Percentiles rank a stretch among this genome's conserved stretches.
Evolutionary conservation across 2,329 filamentous ascomycete species (phyloP).

Genomic region (Fusarium paranaense): DNA sequence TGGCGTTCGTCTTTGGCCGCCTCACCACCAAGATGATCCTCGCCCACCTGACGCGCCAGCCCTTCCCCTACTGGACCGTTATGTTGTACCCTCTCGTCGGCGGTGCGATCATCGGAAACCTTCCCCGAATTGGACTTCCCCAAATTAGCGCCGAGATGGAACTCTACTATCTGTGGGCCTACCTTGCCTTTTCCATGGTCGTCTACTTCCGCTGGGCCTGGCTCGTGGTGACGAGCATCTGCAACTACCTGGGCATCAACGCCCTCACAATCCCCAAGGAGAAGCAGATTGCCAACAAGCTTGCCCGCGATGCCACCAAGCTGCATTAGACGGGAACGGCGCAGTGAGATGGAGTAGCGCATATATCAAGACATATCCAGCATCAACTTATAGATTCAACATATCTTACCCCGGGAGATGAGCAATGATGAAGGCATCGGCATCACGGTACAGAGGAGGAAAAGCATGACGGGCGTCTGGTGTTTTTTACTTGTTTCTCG

Average conservation of each 20-base stretch:
- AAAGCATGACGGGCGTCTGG: constrained; percentile 45
- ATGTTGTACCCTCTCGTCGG: constrained; percentile 89
- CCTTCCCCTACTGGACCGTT: constrained; percentile 96
- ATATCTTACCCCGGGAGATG: constrained; percentile 20
- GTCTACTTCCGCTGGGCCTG: constrained; percentile 95
- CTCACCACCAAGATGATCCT: constrained; percentile 99
- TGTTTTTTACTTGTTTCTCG: constrained; percentile 36
- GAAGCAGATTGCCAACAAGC: constrained; percentile 68
- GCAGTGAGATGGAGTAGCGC: constrained; percentile 7
- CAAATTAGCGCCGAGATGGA: constrained; percentile 75
- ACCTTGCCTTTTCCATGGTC: constrained; percentile 84
- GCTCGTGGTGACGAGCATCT: constrained; percentile 91
- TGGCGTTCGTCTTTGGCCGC: constrained; percentile 97
- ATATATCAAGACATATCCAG: constrained; percentile 22
- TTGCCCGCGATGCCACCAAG: constrained; percentile 54
- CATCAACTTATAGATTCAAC: constrained; percentile 32
- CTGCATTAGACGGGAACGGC: constrained; percentile 42
- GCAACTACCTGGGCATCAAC: constrained; percentile 91
- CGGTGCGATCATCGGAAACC: constrained; percentile 84
- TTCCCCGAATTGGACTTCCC: constrained; percentile 80
- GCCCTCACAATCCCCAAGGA: constrained; percentile 85
- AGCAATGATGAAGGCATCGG: constrained; percentile 17
- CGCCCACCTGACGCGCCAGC: constrained; percentile 90
- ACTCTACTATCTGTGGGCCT: constrained; percentile 83
- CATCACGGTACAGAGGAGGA: constrained; percentile 33